Conservation (phyloP, 176 grass and related monocot species). For the Lolium rigidum region DNA sequence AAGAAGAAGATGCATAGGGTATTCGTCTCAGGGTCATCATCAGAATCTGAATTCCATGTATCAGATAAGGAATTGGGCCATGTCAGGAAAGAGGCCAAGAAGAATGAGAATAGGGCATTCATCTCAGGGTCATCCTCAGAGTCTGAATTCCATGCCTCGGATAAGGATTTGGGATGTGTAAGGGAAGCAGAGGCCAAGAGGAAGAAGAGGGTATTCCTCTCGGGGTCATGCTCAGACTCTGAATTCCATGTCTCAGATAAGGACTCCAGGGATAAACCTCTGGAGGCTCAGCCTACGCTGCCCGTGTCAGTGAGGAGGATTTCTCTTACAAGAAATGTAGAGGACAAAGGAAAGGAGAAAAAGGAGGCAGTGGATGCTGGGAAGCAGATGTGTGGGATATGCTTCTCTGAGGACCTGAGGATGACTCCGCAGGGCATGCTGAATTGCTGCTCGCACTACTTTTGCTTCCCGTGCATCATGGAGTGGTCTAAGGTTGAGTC, state of each 20-base stretch:
- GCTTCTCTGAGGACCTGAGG: slow-evolving; percentile 80
- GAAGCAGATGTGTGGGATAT: slow-evolving; percentile 78
- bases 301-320: slow-evolving; percentile 47
- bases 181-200: background rate
- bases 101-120: slow-evolving; percentile 48
- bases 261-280: slow-evolving; percentile 34
- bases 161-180: slow-evolving; percentile 57
- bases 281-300: slow-evolving; percentile 44
- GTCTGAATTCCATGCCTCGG: slow-evolving; percentile 66
- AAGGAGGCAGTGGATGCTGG: slow-evolving; percentile 50
- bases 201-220: slow-evolving; percentile 49
- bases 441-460: slow-evolving; percentile 92
- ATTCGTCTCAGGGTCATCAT: slow-evolving; percentile 51
- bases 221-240: slow-evolving; percentile 68
- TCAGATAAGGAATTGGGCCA: slow-evolving; percentile 69
- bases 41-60: slow-evolving; percentile 67
- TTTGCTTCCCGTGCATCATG: slow-evolving; percentile 89
- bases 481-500: slow-evolving; percentile 98
- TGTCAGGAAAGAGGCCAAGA: background rate
- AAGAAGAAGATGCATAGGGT: background rate
- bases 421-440: slow-evolving; percentile 69
- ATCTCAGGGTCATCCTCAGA: slow-evolving; percentile 64
- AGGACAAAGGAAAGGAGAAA: slow-evolving; percentile 79
- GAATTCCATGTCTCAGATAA: slow-evolving; percentile 78
- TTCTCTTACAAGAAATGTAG: slow-evolving; percentile 42